These are phyloP conservation scores for Cyclostephanos invisitatus DNA, from an alignment of 108 stramenopile genomes.

Conservation along the genomic window DNA sequence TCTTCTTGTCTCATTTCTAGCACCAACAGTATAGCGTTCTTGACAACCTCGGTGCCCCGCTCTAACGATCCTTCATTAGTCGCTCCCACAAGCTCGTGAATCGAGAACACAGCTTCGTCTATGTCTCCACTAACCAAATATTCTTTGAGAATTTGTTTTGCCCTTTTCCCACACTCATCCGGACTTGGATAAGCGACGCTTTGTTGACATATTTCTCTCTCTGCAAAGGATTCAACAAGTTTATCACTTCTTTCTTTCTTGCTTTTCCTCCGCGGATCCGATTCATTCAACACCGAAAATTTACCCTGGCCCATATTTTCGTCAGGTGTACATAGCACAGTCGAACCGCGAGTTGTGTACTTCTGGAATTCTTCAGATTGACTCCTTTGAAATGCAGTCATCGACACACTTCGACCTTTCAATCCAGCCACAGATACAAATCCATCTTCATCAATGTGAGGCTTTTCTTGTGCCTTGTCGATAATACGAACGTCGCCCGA, in stretches of 20 bases:
- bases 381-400: constrained; percentile 23
- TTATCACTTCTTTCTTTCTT: constrained; percentile 34
- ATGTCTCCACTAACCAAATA: constrained; percentile 77
- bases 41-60: constrained; percentile 72
- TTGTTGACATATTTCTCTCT: constrained; percentile 13
- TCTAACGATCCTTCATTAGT: constrained; percentile 56
- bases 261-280: constrained; percentile 1
- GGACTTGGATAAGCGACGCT: constrained; percentile 37
- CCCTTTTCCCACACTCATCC: constrained; percentile 65
- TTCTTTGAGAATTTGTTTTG: constrained; percentile 68
- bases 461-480: constrained; percentile 35
- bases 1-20: constrained; percentile 76
- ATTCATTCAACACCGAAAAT: constrained; percentile 31
- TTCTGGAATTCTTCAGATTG: constrained; percentile 26
- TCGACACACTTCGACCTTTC: constrained; percentile 39
- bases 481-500: constrained; percentile 49
- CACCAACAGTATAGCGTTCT: constrained; percentile 59
- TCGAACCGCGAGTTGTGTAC: constrained; percentile 13
- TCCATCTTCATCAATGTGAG: constrained; percentile 61
- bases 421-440: constrained; percentile 49
- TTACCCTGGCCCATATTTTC: constrained; percentile 19
- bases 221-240: background rate
- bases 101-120: constrained; percentile 67
- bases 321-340: constrained; percentile 13
- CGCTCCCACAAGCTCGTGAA: constrained; percentile 69